Base-by-base conservation (phyloP, 129 eudicot genomes). In the Tagetes patula region DNA sequence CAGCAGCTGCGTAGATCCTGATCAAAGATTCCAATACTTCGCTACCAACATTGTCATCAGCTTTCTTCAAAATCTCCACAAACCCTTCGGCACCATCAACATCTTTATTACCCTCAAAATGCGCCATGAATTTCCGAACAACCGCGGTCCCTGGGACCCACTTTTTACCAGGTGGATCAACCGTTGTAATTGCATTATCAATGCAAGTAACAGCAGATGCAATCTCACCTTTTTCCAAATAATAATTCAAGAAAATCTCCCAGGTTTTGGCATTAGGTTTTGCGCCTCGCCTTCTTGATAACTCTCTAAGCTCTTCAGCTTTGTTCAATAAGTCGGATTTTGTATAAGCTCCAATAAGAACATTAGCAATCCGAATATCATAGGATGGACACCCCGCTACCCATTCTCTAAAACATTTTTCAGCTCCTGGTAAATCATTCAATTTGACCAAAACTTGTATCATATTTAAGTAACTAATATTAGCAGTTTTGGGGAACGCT, bases 351-450 rank as follows among this genome's bases (percentile, higher is more conserved):
- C 91, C 86, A 10, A 95, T 85, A 34, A 95, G 96, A 53, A 70
- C 91, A 63, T 95, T 95, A 1, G 80, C 96, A 5, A 95, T 73
- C 8, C 97, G 85, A 41, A 90, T 91, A 81, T 95, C 99, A 48
- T 86, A 85, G 39, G 73, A 56, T 32, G 87, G 76, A 73, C 86
- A 80, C 3, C 69, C 81, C 33, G 96, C 79, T 81, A 73, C 91
- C 96, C 97, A 95, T 72, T 95, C 99, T 63, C 81, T 77, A 68
- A 86, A 95, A 81, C 96, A 91, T 79, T 88, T 91, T 85, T 95
- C 97, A 0, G 99, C 99, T 72, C 99, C 99, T 9, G 93, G 99
- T 75, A 91, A 73, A 80, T 95, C 99, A 27, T 95, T 82, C 62
- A 91, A 79, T 32, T 86, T 95, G 52, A 95, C 91, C 85, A 95